Conservation (phyloP, 2,329 filamentous ascomycete species). For the Endothia cerciana region DNA sequence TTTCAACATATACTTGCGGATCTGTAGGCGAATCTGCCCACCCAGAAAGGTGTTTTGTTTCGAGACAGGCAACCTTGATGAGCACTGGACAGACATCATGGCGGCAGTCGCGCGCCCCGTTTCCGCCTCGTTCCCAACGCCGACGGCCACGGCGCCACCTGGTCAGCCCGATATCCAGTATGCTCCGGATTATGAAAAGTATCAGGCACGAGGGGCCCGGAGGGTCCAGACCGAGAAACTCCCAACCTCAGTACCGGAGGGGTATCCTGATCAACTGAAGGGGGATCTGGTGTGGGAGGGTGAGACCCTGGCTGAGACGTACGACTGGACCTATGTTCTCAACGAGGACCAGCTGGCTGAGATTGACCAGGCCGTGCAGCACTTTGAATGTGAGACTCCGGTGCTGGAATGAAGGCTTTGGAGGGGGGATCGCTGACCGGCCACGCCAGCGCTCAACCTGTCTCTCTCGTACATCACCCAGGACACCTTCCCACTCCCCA, state of each 20-base stretch:
- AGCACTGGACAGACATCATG: conserved; percentile 7
- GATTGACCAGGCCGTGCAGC: conserved; percentile 46
- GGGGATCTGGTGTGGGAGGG: conserved; percentile 63
- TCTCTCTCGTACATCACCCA: conserved; percentile 48
- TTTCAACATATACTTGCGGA: not conserved
- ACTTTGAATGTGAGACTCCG: conserved; percentile 45
- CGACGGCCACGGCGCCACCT: conserved; percentile 36
- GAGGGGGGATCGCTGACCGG: not conserved
- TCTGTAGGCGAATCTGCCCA: not conserved
- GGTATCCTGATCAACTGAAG: conserved; percentile 53
- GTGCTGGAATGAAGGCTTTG: not conserved
- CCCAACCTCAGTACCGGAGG: conserved; percentile 47
- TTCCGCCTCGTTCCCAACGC: conserved; percentile 20
- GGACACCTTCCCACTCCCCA: conserved; percentile 60
- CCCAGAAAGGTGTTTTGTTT: not conserved
- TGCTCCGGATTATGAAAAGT: conserved; percentile 57
- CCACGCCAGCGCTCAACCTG: conserved; percentile 39
- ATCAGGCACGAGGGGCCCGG: conserved; percentile 51
- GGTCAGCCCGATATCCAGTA: conserved; percentile 64
- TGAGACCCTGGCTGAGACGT: conserved; percentile 48
- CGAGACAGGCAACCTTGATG: not conserved
- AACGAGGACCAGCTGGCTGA: conserved; percentile 52
- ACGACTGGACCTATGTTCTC: conserved; percentile 58
- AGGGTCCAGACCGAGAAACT: conserved; percentile 47
- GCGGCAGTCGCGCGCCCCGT: conserved; percentile 8